Conservation (phyloP, 2,329 filamentous ascomycete genomes). For the Phaeosphaeria sp. region DNA sequence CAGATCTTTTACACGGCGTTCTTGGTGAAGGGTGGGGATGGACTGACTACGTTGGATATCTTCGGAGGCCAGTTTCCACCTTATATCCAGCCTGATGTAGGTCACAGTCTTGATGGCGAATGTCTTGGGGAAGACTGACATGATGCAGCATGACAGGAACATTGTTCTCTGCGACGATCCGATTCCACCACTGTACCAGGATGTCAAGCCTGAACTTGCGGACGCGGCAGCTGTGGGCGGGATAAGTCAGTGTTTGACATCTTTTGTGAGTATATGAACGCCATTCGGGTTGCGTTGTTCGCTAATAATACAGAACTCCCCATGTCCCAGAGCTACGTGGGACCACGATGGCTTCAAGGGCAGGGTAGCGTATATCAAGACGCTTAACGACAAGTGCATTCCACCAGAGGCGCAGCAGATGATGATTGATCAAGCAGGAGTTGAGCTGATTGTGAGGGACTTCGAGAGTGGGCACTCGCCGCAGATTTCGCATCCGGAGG, state of each 20-base stretch:
- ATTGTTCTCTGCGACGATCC: conserved; percentile 30
- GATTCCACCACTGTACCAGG: conserved; percentile 19
- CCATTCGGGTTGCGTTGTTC: background rate
- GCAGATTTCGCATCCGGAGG: conserved; percentile 47
- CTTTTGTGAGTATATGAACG: conserved; percentile 6
- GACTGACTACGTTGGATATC: conserved; percentile 11
- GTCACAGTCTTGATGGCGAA: background rate
- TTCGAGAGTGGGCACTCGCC: conserved; percentile 44
- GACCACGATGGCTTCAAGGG: conserved; percentile 20
- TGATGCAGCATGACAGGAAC: conserved; percentile 9
- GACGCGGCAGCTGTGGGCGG: conserved; percentile 17
- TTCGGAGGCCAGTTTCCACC: conserved; percentile 24
- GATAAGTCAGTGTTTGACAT: conserved; percentile 22
- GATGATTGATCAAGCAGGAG: conserved; percentile 31
- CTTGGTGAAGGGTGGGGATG: conserved; percentile 20
- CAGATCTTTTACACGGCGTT: conserved; percentile 22
- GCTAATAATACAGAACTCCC: conserved; percentile 8
- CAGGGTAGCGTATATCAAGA: conserved; percentile 21
- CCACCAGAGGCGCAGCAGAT: conserved; percentile 35
- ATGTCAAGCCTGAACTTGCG: conserved; percentile 15
- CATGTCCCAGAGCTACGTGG: conserved; percentile 22
- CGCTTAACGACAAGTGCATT: conserved; percentile 35
- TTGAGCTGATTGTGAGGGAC: conserved; percentile 33
- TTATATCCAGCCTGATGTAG: conserved; percentile 23
- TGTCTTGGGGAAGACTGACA: background rate